These are phyloP conservation scores for Berberis vulgaris DNA, from an alignment of 164 flowering plant species.

Conservation along the genomic window DNA sequence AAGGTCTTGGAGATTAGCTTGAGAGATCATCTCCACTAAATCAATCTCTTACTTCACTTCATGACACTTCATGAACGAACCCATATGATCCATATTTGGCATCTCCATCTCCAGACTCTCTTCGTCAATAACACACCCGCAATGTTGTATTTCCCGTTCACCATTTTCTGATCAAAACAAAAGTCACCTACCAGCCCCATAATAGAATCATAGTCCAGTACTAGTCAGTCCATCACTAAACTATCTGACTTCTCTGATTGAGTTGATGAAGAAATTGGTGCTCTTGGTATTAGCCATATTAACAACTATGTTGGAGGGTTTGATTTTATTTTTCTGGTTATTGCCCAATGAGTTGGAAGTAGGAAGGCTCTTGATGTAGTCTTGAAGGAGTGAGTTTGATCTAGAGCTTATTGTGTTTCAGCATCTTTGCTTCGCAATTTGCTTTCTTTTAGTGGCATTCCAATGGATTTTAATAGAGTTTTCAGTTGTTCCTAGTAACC, in stretches of 20 bases:
- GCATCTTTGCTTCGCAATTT: constrained; percentile 21
- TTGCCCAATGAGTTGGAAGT: background rate
- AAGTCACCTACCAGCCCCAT: background rate
- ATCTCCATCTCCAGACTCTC: constrained; percentile 7
- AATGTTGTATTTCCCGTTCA: background rate
- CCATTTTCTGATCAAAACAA: background rate
- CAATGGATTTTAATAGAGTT: constrained; percentile 61
- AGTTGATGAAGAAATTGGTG: no score
- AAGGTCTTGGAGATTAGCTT: constrained; percentile 6
- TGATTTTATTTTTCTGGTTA: background rate
- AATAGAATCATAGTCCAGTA: no score
- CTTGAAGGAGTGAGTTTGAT: constrained; percentile 26
- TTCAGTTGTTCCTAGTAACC: constrained; percentile 48
- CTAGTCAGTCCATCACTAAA: no score
- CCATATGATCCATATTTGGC: constrained; percentile 4
- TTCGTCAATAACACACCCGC: constrained; percentile 1
- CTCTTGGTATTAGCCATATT: background rate
- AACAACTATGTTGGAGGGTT: background rate
- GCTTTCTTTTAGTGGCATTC: constrained; percentile 56
- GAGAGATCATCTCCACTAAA: constrained; percentile 32
- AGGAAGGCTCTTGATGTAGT: constrained; percentile 32
- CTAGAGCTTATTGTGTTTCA: constrained; percentile 10
- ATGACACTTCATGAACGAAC: constrained; percentile 12
- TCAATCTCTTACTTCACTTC: constrained; percentile 33
- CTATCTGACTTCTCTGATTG: no score